Evolutionary conservation across 2,329 filamentous ascomycete species (phyloP), one percentile per base, ranked within the genome.

Genomic region (Ceratocystis huliohia): DNA sequence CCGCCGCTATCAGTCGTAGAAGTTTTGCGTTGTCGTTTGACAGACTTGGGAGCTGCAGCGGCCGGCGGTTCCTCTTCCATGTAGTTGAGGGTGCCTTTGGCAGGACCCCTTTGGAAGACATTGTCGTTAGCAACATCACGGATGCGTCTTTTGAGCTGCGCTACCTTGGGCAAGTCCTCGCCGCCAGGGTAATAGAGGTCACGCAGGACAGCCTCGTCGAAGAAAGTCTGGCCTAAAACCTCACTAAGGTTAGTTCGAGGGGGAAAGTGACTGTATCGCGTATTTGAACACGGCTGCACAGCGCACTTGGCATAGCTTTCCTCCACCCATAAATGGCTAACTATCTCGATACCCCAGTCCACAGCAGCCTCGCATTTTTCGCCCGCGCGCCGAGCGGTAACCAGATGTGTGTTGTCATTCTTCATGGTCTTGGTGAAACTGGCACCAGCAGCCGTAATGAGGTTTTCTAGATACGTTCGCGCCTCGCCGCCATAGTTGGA

Each of bases 401-500:
- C 88, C 0, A 99, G 83, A 76, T 99, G 94, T 0, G 92, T 97
- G 74, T 99, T 97, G 69, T 96, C 91, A 70, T 88, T 85, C 75
- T 91, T 95, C 85, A 99, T 89, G 0, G 91, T 95, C 77, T 95
- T 96, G 37, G 94, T 99, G 73, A 91, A 97, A 69, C 88, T 87
- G 7, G 89, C 93, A 17, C 94, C 94, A 17, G 88, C 82, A 28
- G 91, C 91, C 68, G 80, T 85, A 71, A 96, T 88, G 46, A 99
- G 81, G 71, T 96, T 97, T 75, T 97, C 92, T 3, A 99, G 81
- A 72, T 97, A 99, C 64, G 91, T 86, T 61, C 94, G 86, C 17
- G 94, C 91, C 75, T 99, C 94, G 41, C 94, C 94, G 59, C 91
- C 91, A 73, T 99, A 99, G 75, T 97, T 99, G 5, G 94, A 97